These are phyloP conservation scores for Emiliania huxleyi DNA, from an alignment of 78 protist species.

Conservation along the genomic window DNA sequence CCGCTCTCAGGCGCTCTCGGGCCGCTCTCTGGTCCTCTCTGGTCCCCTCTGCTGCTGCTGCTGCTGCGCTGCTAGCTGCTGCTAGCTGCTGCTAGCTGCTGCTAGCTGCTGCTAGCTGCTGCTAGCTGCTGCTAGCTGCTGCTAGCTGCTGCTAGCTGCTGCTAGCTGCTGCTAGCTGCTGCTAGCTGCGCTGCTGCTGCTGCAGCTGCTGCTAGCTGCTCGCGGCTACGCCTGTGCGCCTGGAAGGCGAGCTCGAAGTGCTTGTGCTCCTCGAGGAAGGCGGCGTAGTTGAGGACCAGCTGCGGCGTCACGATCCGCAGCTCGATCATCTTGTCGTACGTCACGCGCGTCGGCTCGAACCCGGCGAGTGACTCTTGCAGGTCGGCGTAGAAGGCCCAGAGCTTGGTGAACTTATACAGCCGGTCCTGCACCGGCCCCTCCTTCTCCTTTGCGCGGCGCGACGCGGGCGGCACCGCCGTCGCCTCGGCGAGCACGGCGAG, in stretches of 20 bases:
- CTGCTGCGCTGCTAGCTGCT: too few relatives aligned
- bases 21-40: too few relatives aligned
- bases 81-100: too few relatives aligned
- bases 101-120: too few relatives aligned
- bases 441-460: neutral
- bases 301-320: slow-evolving; percentile 85
- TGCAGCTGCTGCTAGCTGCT: too few relatives aligned
- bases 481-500: slow-evolving; percentile 25
- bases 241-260: slow-evolving; percentile 87
- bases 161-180: too few relatives aligned
- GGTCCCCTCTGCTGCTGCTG: too few relatives aligned
- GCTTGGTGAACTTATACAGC: slow-evolving; percentile 68
- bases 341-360: slow-evolving; percentile 48
- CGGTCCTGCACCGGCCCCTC: slow-evolving; percentile 64
- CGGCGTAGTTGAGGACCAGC: slow-evolving; percentile 87
- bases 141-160: too few relatives aligned
- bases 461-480: neutral
- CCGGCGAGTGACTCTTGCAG: slow-evolving; percentile 68
- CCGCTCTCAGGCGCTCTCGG: too few relatives aligned
- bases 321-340: slow-evolving; percentile 79
- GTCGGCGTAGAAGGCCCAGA: slow-evolving; percentile 94
- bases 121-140: too few relatives aligned
- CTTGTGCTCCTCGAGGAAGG: slow-evolving; percentile 79
- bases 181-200: too few relatives aligned
- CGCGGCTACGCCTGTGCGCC: slow-evolving; percentile 17